Evolutionary conservation across 2,329 filamentous ascomycete genomes (phyloP).

Genomic region (Fusarium equiseti): DNA sequence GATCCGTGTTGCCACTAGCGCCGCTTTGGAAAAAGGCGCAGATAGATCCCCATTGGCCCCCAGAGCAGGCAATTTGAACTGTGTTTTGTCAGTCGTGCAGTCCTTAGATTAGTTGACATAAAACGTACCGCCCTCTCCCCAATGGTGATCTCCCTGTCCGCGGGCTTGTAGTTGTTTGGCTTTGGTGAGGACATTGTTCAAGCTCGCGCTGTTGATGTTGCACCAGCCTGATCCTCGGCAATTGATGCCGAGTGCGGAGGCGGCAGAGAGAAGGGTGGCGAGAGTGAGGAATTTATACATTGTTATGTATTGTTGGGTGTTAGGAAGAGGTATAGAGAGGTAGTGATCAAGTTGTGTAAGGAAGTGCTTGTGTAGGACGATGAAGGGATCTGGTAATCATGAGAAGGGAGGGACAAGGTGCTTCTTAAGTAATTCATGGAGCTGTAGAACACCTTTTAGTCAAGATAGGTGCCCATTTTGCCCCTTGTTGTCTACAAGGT

Average conservation of each 20-base stretch:
- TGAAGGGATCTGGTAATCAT: no score
- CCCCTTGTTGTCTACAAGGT: not conserved
- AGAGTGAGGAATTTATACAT: not conserved
- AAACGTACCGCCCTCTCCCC: not conserved
- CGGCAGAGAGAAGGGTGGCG: not conserved
- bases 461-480: not conserved
- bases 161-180: not conserved
- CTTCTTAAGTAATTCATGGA: not conserved
- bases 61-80: not conserved
- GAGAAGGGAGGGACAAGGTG: not conserved
- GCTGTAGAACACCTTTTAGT: no score
- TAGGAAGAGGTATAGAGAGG: not conserved
- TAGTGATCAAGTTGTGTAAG: not conserved
- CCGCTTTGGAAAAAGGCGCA: not conserved
- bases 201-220: not conserved
- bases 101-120: not conserved
- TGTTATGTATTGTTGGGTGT: not conserved
- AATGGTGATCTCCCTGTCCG: not conserved
- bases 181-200: not conserved
- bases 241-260: not conserved
- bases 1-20: not conserved
- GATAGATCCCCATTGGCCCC: not conserved
- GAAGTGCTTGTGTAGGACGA: not conserved
- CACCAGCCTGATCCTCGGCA: not conserved
- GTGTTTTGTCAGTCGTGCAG: fast-evolving